A percentile compares a stretch with the other conserved stretches of the same genome.
phyloP scores from a whole-genome alignment of 208 protist species.

The Plasmodiophora brassicae region DNA sequence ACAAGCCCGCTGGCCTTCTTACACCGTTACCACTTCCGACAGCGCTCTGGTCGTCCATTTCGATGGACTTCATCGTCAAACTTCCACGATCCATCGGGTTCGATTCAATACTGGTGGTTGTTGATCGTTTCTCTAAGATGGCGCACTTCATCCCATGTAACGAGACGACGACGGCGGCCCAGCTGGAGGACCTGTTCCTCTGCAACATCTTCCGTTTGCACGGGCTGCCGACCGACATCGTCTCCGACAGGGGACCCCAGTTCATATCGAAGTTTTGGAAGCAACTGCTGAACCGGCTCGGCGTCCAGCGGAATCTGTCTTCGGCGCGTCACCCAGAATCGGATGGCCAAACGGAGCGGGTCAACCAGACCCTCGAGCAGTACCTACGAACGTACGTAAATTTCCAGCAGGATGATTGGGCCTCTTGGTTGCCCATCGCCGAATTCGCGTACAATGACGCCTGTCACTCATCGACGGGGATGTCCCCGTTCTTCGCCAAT shows the following conservation, averaged over 20 bases:
- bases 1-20: not conserved
- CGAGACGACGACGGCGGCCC: not conserved
- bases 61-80: slow-evolving; percentile 17
- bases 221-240: not conserved
- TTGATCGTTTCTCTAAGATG: slow-evolving; percentile 9
- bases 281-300: not conserved
- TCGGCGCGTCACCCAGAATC: not conserved
- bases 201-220: not conserved
- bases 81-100: not conserved
- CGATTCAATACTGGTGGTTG: not conserved
- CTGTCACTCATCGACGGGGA: not conserved
- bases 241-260: not conserved
- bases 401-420: not conserved
- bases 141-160: not conserved
- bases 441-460: slow-evolving; percentile 17
- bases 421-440: not conserved
- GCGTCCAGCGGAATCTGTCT: not conserved
- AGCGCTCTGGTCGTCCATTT: not conserved
- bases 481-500: not conserved
- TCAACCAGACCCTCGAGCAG: not conserved
- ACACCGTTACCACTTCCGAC: not conserved
- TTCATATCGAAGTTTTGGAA: not conserved
- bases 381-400: not conserved
- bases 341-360: not conserved
- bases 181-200: not conserved